phyloP scores from a whole-genome alignment of 306 rosid genomes.

The Quercus mongolica region DNA sequence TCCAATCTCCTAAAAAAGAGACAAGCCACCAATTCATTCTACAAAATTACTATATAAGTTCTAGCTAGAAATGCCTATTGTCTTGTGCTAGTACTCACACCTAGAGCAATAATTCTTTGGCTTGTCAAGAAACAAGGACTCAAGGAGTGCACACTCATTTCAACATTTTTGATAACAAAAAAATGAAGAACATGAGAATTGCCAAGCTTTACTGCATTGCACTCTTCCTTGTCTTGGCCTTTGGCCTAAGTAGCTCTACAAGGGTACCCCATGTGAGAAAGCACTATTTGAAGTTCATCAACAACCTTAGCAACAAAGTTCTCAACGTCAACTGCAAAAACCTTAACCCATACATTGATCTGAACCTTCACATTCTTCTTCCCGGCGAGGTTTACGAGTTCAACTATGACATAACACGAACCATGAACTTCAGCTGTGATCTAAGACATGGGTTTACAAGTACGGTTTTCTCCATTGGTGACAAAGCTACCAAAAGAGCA shows the following conservation, averaged over 20 bases:
- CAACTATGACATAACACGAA: background rate
- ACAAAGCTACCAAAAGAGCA: background rate
- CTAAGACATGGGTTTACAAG: background rate
- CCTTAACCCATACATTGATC: background rate
- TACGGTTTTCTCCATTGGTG: background rate
- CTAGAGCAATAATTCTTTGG: background rate
- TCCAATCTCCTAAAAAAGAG: background rate
- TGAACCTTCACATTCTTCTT: background rate
- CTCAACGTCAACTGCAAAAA: constrained; percentile 4
- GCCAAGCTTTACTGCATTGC: background rate
- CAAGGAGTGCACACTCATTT: background rate
- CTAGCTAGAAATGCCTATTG: background rate
- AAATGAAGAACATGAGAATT: background rate
- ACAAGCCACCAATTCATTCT: background rate
- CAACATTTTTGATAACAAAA: background rate
- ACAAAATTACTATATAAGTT: background rate
- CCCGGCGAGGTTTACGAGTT: background rate
- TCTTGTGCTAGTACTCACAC: background rate
- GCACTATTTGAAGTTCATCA: background rate
- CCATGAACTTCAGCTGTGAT: background rate
- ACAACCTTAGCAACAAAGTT: constrained; percentile 1
- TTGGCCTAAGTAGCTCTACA: background rate
- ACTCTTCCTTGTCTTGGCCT: background rate
- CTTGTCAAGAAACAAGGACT: background rate
- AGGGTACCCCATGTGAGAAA: background rate